These are phyloP conservation scores for Benincasa hispida DNA, from an alignment of 306 rosid genomes.

Conservation along the genomic window DNA sequence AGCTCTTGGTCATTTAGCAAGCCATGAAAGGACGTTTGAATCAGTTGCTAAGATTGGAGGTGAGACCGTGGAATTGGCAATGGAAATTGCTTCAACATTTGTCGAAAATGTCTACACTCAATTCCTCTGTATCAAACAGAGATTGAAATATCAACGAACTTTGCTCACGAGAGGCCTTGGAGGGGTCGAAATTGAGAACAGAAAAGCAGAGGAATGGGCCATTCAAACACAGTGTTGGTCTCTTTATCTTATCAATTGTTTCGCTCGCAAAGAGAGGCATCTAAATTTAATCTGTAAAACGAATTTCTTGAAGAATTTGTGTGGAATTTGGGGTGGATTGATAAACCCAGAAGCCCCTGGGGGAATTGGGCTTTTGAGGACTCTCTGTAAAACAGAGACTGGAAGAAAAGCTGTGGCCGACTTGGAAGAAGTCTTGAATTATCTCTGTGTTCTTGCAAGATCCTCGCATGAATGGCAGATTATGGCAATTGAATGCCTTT, in stretches of 20 bases:
- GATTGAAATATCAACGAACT: slow-evolving; percentile 44
- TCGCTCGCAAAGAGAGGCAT: slow-evolving; percentile 39
- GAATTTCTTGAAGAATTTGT: slow-evolving; percentile 23
- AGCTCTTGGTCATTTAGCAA: slow-evolving; percentile 50
- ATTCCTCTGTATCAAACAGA: slow-evolving; percentile 24
- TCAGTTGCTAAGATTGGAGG: slow-evolving; percentile 26
- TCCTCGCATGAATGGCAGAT: slow-evolving; percentile 43
- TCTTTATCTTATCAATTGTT: slow-evolving; percentile 36
- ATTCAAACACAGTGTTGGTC: slow-evolving; percentile 60
- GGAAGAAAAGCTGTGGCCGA: slow-evolving; percentile 41
- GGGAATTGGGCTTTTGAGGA: slow-evolving; percentile 40
- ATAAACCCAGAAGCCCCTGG: slow-evolving; percentile 30
- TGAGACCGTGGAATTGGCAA: slow-evolving; percentile 29
- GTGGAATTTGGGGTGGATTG: slow-evolving; percentile 54
- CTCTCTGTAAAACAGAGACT: slow-evolving; percentile 31
- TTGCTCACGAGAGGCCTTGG: slow-evolving; percentile 53
- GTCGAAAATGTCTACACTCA: slow-evolving; percentile 29
- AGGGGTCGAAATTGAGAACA: slow-evolving; percentile 37
- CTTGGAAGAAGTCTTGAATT: slow-evolving; percentile 19
- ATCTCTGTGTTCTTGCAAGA: slow-evolving; percentile 36
- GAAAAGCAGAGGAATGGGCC: slow-evolving; percentile 65
- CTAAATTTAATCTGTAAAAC: slow-evolving; percentile 34
- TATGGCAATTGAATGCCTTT: slow-evolving; percentile 43
- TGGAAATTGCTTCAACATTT: slow-evolving; percentile 28
- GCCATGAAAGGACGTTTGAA: slow-evolving; percentile 37